Evolutionary conservation across 805 yeast species (phyloP).

Genomic region (Grigorovia transvaalensis): DNA sequence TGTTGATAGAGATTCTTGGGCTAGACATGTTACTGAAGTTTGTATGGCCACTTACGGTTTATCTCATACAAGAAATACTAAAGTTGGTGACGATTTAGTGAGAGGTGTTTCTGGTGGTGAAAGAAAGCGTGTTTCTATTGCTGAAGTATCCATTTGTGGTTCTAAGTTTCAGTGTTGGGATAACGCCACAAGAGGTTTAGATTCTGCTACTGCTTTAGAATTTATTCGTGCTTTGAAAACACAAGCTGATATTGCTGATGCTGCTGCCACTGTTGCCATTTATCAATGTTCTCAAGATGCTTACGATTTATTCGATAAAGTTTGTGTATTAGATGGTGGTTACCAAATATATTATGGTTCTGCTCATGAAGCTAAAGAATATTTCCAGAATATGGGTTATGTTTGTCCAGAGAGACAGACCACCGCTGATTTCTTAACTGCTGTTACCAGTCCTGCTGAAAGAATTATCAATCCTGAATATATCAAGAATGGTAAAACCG

Average conservation of each 20-base stretch:
- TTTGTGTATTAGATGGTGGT: slow-evolving; percentile 48
- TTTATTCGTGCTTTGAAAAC: slow-evolving; percentile 58
- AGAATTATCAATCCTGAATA: slow-evolving; percentile 31
- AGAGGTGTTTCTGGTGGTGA: slow-evolving; percentile 83
- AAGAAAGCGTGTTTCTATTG: slow-evolving; percentile 74
- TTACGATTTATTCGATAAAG: slow-evolving; percentile 55
- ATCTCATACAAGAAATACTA: slow-evolving; percentile 49
- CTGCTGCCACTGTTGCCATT: slow-evolving; percentile 57
- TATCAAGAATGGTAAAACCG: slow-evolving; percentile 37
- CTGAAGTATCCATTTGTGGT: slow-evolving; percentile 61
- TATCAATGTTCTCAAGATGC: slow-evolving; percentile 62
- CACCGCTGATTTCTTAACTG: slow-evolving; percentile 64
- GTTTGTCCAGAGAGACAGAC: slow-evolving; percentile 55
- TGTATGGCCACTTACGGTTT: slow-evolving; percentile 50
- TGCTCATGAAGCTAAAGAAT: slow-evolving; percentile 40
- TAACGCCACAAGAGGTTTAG: slow-evolving; percentile 80
- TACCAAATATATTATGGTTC: slow-evolving; percentile 58
- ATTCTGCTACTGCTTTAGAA: slow-evolving; percentile 74
- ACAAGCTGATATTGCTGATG: slow-evolving; percentile 41
- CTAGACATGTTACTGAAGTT: slow-evolving; percentile 46
- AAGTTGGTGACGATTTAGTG: slow-evolving; percentile 50
- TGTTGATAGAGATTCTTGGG: slow-evolving; percentile 42
- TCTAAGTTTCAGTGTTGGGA: slow-evolving; percentile 65
- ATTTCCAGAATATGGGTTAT: slow-evolving; percentile 59
- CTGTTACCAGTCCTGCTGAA: slow-evolving; percentile 58